Percentiles rank a stretch among this genome's conserved stretches.
Conservation (phyloP, 1,139 yeast genomes). For the Saccharomycopsis phalli region DNA sequence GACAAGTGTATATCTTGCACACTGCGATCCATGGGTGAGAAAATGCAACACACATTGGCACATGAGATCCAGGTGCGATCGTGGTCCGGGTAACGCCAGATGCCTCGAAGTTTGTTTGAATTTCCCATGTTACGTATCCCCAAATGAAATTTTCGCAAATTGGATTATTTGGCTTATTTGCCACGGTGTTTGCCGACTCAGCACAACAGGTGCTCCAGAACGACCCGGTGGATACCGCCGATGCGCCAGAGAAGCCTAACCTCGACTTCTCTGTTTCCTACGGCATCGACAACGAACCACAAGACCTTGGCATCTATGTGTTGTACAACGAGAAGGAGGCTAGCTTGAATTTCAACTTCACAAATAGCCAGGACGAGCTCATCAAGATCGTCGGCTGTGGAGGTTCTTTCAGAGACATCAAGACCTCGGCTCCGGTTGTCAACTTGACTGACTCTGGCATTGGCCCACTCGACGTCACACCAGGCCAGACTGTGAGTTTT, state of each 20-base stretch:
- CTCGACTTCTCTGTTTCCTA: slow-evolving; percentile 13
- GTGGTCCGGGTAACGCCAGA: background rate
- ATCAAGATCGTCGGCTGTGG: slow-evolving; percentile 63
- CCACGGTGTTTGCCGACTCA: slow-evolving; percentile 1
- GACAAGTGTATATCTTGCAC: no score
- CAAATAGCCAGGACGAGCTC: slow-evolving; percentile 48
- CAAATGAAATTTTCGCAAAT: background rate
- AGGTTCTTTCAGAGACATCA: slow-evolving; percentile 56
- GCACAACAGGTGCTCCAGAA: background rate
- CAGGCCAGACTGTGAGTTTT: slow-evolving; percentile 42
- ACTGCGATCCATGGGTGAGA: no score
- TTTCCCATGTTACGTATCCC: background rate
- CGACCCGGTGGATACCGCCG: slow-evolving; percentile 4
- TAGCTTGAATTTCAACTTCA: slow-evolving; percentile 44
- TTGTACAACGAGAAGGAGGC: slow-evolving; percentile 39
- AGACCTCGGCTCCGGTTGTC: slow-evolving; percentile 41
- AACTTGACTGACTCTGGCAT: slow-evolving; percentile 59
- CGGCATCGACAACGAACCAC: slow-evolving; percentile 16
- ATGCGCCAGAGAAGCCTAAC: slow-evolving; percentile 6
- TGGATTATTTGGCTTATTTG: slow-evolving; percentile 4
- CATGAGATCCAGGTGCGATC: no score
- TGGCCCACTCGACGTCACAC: slow-evolving; percentile 49
- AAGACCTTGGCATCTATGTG: slow-evolving; percentile 28
- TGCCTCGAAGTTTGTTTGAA: background rate
- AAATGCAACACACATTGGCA: no score